Base-by-base conservation (phyloP, 169 alveolate species). In the Plasmodium relictum region DNA sequence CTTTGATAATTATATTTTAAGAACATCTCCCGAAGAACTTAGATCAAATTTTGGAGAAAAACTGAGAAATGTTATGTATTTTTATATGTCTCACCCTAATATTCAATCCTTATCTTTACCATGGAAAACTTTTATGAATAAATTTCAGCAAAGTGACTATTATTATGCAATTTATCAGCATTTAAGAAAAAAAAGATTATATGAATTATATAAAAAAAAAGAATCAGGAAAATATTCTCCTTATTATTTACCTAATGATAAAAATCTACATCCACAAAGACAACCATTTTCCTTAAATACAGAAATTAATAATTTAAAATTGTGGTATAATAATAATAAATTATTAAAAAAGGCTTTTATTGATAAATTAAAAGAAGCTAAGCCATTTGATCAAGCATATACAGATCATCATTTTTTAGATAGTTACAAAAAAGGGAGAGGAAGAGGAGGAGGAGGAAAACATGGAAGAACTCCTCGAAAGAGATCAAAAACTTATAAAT, bases 11-110 rank as follows among this genome's bases (percentile, higher is more conserved):
- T 96, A 96, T 76, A 93, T 96, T 20, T 88, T 95, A 73, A 94
- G 95, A 63, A 95, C 97, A 0, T 91, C 97, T 16, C 98, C 98
- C 12, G 97, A 96, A 88, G 97, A 96, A 63, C 94, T 96, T 87
- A 71, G 98, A 69, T 94, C 97, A n/a, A 93, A 93, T 66, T 69
- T 92, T 54, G 97, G 97, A 0, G 98, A 96, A 73, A 89, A 88
- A 56, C 91, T 96, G 94, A 73, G 95, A 72, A 73, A 89, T 16
- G 97, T 96, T 31, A 94, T 95, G 93, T 95, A 95, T 80, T 96
- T 93, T 88, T 95, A 95, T 86, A 58, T 86, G 87, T 86, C 92
- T 54, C 92, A 86, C 59, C 87, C 87, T 16, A 71, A 71, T 86
- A 41, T 86, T 31, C 42, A 76, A 61, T 70, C 76, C n/a, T 86